Evolutionary conservation across 176 grass and related monocot genomes (phyloP), one percentile per base, ranked within the genome.

Genomic region (Saccharum officinarum): DNA sequence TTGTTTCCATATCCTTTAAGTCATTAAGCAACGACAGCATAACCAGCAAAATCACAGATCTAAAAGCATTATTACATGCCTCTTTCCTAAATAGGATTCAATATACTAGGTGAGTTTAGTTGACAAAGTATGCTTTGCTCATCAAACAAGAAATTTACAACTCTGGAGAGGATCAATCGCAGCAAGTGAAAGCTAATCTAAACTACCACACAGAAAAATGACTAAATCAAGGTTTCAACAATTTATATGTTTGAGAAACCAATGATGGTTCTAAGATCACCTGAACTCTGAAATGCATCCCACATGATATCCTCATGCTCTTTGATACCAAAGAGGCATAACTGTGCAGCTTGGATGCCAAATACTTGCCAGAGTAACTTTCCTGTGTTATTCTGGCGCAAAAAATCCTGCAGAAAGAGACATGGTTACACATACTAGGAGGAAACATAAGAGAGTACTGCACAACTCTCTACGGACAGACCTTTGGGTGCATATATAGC

Each of bases 301-400:
- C 96, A 95, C 96, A 95, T 98, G 11, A 98, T 98, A 60, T 98
- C 96, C 90, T 98, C 93, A 49, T 94, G 89, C 86, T 98, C 93
- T 74, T 80, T 83, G 80, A 95, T 95, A 54, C 91, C 96, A 86
- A 95, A 98, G 76, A 98, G 77, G 67, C 96, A 98, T 90, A 95
- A 28, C 15, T 79, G 72, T 44, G 93, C 96, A 83, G 87, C 87
- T 81, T 90, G 82, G 63, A 84, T 82, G 67, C 96, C 96, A 84
- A 95, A 98, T 4, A 90, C 87, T 87, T 98, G 96, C 91, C 93
- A 98, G 38, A 98, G 85, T 80, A 98, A 90, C 70, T 98, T 98
- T 44, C 96, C 96, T 23, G 96, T 95, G 78, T 98, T 98, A 88
- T 98, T 98, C 82, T 98, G 96, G 45, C 91, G 96, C 81, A 98